These are phyloP conservation scores for Yamadazyma mexicana DNA, from an alignment of 1,139 yeast genomes.

Conservation along the genomic window DNA sequence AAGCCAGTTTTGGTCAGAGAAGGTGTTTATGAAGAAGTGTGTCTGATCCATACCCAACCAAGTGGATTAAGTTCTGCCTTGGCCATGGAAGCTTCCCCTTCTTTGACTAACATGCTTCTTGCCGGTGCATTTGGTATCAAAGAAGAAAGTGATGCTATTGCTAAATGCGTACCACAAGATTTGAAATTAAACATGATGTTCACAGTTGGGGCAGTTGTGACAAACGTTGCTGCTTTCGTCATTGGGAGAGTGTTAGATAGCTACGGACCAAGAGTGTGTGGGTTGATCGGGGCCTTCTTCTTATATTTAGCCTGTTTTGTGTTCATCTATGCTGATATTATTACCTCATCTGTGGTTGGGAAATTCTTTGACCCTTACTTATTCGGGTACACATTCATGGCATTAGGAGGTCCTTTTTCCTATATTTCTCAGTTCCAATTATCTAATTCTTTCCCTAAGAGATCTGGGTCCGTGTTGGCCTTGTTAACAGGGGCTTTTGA, in stretches of 20 bases:
- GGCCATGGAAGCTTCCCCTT: constrained; percentile 11
- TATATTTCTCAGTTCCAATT: constrained; percentile 47
- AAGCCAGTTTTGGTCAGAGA: constrained; percentile 42
- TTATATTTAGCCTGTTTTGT: constrained; percentile 37
- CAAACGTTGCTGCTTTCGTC: constrained; percentile 43
- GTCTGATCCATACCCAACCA: constrained; percentile 24
- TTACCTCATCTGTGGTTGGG: constrained; percentile 15
- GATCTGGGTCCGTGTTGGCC: constrained; percentile 43
- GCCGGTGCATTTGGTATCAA: constrained; percentile 10
- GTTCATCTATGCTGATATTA: constrained; percentile 32
- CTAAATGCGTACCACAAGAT: constrained; percentile 43
- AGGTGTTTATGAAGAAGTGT: constrained; percentile 38
- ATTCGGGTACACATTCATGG: constrained; percentile 40
- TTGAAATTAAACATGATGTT: constrained; percentile 47
- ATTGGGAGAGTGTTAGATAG: constrained; percentile 43
- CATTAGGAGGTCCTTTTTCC: constrained; percentile 49
- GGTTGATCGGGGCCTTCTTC: constrained; percentile 40
- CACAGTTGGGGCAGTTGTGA: constrained; percentile 45
- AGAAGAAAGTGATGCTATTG: constrained; percentile 16
- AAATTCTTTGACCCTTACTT: constrained; percentile 38
- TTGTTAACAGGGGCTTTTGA: constrained; percentile 49
- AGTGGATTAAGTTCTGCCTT: constrained; percentile 2
- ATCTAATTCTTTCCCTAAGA: constrained; percentile 44
- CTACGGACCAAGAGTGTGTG: constrained; percentile 46
- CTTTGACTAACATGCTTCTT: constrained; percentile 13